A percentile compares a stretch with the other conserved stretches of the same genome.
Evolutionary conservation across 1,284 basidiomycete species (phyloP).

Genomic region (Cryptococcus sp.): DNA sequence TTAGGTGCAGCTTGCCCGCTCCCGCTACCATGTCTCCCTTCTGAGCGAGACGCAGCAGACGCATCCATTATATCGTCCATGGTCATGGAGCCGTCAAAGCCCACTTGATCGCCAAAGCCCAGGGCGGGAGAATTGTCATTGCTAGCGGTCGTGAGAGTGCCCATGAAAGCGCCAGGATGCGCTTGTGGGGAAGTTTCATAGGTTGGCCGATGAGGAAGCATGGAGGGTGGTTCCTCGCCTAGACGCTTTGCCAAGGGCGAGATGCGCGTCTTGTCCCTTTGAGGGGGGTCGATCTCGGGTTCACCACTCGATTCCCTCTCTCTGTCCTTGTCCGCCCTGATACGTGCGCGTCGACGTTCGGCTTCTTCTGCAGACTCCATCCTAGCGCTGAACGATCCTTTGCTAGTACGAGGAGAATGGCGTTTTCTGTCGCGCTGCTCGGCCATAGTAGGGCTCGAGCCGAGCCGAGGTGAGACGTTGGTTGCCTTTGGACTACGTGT

Average conservation of each 20-base stretch:
- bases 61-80: conserved; percentile 48
- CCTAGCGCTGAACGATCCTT: conserved; percentile 9
- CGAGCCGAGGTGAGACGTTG: neutral
- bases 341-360: conserved; percentile 9
- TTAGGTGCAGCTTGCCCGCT: conserved; percentile 35
- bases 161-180: conserved; percentile 39
- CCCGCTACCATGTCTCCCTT: conserved; percentile 19
- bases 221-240: conserved; percentile 33
- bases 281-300: neutral
- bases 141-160: conserved; percentile 22
- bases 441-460: neutral
- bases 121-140: conserved; percentile 12
- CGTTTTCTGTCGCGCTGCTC: conserved; percentile 4
- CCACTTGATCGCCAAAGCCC: conserved; percentile 33
- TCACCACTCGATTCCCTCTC: conserved; percentile 6
- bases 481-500: too few relatives aligned
- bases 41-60: conserved; percentile 15
- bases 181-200: conserved; percentile 10
- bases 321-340: conserved; percentile 3
- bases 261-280: conserved; percentile 2
- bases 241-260: conserved; percentile 30
- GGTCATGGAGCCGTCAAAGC: conserved; percentile 31
- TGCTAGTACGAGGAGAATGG: conserved; percentile 7
- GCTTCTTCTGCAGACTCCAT: conserved; percentile 11
- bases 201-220: conserved; percentile 24